Base-by-base conservation (phyloP, 2,329 filamentous ascomycete species). In the Fusarium foetens region DNA sequence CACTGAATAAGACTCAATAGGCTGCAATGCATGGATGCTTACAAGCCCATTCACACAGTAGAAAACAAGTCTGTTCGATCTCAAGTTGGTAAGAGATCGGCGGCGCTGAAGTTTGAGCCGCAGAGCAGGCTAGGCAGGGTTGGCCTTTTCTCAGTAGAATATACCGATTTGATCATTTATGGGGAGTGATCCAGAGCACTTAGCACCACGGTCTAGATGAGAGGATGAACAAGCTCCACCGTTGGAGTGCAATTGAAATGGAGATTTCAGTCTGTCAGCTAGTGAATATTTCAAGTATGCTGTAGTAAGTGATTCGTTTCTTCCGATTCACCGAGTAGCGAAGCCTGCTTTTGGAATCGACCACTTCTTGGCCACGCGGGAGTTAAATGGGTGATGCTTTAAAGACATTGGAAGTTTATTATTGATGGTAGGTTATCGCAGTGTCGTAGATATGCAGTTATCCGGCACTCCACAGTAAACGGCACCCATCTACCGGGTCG, bases 401-500 rank as follows among this genome's bases (percentile, higher is more conserved):
- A 29, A 33, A 29, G 29, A 17, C 13, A 52, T 25, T 49, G 25
- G 25, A 33, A 33, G 21, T 23, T 19, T 35, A 48, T 16, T 27
- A 43, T 27, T 21, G 21, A 31, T 53, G 27, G 17, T 21, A 29
- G n/a, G 27, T 35, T 33, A 42, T 70, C 54, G 41, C 35, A 61
- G 31, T 60, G 45, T 31, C 45, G 23, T 8, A 7, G 27, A 45
- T 67, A 72, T 73, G 61, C 23, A 58, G 29, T 42, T 73, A 72
- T 51, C 55, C 58, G n/a, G 31, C 43, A 29, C 49, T 49, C 33
- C 14, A 60, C 17, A n/a, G 6, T 35, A 17, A 52, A 49, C 52
- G 60, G 59, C 64, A 71, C 43, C 54, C 41, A 58, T 69, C 51
- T 72, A 71, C 33, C 60, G 53, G 58, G 57, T 66, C 39, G 33